A percentile compares a stretch with the other conserved stretches of the same genome.
These are phyloP conservation scores for Periglandula ipomoeae DNA, from an alignment of 2,329 filamentous ascomycete genomes.

Conservation along the genomic window DNA sequence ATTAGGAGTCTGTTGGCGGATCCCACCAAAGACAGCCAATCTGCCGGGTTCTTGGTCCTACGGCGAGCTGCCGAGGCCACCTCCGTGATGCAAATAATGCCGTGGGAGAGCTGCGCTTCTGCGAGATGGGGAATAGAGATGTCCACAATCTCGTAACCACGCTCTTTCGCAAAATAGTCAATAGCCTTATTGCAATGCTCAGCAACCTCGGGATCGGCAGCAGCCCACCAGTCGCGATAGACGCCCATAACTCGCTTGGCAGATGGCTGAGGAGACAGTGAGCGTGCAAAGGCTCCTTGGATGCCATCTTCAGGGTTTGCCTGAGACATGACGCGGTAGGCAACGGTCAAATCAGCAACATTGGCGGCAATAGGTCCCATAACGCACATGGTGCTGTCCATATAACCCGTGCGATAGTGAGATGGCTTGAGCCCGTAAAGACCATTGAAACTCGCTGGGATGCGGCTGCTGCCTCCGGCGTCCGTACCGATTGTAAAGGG, in stretches of 20 bases:
- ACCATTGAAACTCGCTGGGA: slow-evolving; percentile 69
- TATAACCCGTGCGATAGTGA: slow-evolving; percentile 57
- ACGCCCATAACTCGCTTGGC: slow-evolving; percentile 61
- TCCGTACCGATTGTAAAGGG: slow-evolving; percentile 71
- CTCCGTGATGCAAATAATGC: slow-evolving; percentile 68
- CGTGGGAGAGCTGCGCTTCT: slow-evolving; percentile 69
- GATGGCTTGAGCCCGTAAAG: slow-evolving; percentile 74
- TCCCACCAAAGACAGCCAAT: slow-evolving; percentile 48
- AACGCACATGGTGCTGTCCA: slow-evolving; percentile 49
- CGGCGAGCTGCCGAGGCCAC: slow-evolving; percentile 40
- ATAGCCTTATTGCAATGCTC: slow-evolving; percentile 53
- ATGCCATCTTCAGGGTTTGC: slow-evolving; percentile 55
- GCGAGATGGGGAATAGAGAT: slow-evolving; percentile 57
- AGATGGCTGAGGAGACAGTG: slow-evolving; percentile 31
- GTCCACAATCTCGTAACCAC: slow-evolving; percentile 42
- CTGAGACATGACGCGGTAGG: slow-evolving; percentile 71
- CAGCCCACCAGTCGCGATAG: slow-evolving; percentile 41
- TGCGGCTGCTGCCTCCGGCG: slow-evolving; percentile 65
- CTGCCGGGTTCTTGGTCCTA: slow-evolving; percentile 32
- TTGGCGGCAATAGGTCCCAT: slow-evolving; percentile 68
- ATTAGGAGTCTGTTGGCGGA: slow-evolving; percentile 63
- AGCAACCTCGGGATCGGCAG: slow-evolving; percentile 52
- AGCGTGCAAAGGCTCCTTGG: slow-evolving; percentile 55
- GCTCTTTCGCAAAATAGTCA: slow-evolving; percentile 42
- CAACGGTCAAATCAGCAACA: slow-evolving; percentile 67